Evolutionary conservation across 768 basidiomycete species (phyloP).

Genomic region (Panaeolus cyanescens): DNA sequence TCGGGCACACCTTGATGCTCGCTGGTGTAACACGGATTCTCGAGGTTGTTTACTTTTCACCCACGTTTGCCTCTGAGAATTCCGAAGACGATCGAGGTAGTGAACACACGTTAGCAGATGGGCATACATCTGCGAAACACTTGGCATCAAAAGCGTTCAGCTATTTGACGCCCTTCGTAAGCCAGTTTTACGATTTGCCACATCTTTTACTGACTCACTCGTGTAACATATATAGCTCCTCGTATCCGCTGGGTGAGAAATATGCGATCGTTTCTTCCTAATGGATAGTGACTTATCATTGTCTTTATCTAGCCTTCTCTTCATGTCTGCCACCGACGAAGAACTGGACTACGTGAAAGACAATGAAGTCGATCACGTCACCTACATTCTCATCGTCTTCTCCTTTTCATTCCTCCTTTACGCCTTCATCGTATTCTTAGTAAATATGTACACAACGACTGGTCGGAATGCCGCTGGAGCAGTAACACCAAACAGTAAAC

Average conservation of each 20-base stretch:
- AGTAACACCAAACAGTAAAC: slow-evolving; percentile 10
- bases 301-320: slow-evolving; percentile 57
- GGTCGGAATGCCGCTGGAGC: slow-evolving; percentile 52
- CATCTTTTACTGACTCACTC: neutral
- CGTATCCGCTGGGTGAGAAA: slow-evolving; percentile 63
- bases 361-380: slow-evolving; percentile 86
- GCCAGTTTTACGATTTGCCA: slow-evolving; percentile 33
- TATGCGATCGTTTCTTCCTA: neutral
- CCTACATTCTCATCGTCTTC: slow-evolving; percentile 84
- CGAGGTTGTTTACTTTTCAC: slow-evolving; percentile 78
- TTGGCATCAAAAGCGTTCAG: slow-evolving; percentile 65
- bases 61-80: slow-evolving; percentile 24
- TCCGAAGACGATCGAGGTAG: slow-evolving; percentile 56
- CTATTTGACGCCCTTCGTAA: slow-evolving; percentile 86
- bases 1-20: slow-evolving; percentile 84
- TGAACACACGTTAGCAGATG: slow-evolving; percentile 64
- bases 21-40: slow-evolving; percentile 80
- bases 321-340: slow-evolving; percentile 95
- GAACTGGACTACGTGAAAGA: slow-evolving; percentile 73
- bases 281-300: neutral
- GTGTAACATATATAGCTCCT: slow-evolving; percentile 52
- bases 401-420: slow-evolving; percentile 82
- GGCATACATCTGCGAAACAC: slow-evolving; percentile 13
- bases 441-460: slow-evolving; percentile 66
- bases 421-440: slow-evolving; percentile 66